Base-by-base conservation (phyloP, 2,329 filamentous ascomycete species). In the Plectosphaerella cucumerina region DNA sequence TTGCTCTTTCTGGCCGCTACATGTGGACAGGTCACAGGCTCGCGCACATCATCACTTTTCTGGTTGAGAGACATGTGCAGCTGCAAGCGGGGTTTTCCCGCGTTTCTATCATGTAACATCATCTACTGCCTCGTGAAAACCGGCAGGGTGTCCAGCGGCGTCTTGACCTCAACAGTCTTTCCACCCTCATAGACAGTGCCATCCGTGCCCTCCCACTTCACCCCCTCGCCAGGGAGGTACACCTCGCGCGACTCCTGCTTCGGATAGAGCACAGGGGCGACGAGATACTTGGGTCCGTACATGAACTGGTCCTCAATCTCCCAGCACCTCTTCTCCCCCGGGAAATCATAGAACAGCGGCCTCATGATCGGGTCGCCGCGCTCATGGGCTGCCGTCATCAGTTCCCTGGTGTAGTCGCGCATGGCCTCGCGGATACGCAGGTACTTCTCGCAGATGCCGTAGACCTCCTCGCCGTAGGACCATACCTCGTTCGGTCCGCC, bases 401-500 rank as follows among this genome's bases (percentile, higher is more conserved):
- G 59, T 0, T 52, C 60, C 3, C 83, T 65, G 0, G 77, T 83
- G 54, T 87, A 87, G 1, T 71, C 70, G 5, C 82, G 69, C 60
- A 87, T 53, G 26, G 72, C 60, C 63, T 86, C 83, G 4, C 83
- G 72, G 12, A 86, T 68, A 6, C 57, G 54, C 59, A 87, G 71
- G 54, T 85, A 86, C 55, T 72, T 78, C 59, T 73, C 71, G 61
- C 80, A 82, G 31, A 86, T 83, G 26, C 68, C 70, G 54, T 82
- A 84, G 0, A 82, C 75, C 23, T 81, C 73, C 11, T 77, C 71
- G 0, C 84, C 82, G 58, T 84, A 87, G 1, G 75, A 82, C 83
- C 83, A 87, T 2, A 86, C 77, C 62, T 87, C 84, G 57, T 85
- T 85, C 1, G 69, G 62, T 0, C 76, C 80, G 14, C 81, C 82